phyloP scores from a whole-genome alignment of 345 rosid genomes.

The Brassica rapa region DNA sequence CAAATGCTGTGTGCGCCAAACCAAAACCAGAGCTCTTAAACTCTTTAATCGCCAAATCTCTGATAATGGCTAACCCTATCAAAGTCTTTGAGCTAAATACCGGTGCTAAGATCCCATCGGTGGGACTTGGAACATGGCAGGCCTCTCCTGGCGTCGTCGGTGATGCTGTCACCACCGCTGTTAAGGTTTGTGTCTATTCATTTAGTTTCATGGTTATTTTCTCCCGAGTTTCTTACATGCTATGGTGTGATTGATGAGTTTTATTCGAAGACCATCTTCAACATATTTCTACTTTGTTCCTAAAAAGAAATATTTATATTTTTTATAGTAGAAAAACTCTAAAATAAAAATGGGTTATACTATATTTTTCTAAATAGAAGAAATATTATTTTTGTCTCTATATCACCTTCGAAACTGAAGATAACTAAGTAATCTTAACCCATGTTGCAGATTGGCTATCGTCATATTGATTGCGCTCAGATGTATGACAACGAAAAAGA shows the following conservation, averaged over 20 bases:
- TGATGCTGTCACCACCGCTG: constrained; percentile 45
- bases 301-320: too few relatives aligned
- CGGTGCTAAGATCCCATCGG: constrained; percentile 35
- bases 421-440: background rate
- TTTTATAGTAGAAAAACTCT: too few relatives aligned
- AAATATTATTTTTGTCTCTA: too few relatives aligned
- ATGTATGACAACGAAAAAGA: constrained; percentile 62
- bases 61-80: constrained; percentile 42
- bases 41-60: background rate
- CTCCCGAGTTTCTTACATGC: too few relatives aligned
- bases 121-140: constrained; percentile 64
- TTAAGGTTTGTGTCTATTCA: constrained; percentile 21
- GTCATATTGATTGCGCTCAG: constrained; percentile 60
- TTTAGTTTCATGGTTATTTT: background rate
- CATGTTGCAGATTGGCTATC: constrained; percentile 24
- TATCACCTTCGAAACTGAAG: background rate
- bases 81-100: constrained; percentile 42
- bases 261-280: too few relatives aligned
- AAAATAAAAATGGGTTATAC: too few relatives aligned
- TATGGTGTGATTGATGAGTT: too few relatives aligned
- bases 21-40: background rate
- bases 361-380: too few relatives aligned
- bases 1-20: background rate
- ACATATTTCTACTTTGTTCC: too few relatives aligned
- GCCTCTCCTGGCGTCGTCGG: constrained; percentile 63